Evolutionary conservation across 768 basidiomycete species (phyloP).

Genomic region (Cyathus striatus): DNA sequence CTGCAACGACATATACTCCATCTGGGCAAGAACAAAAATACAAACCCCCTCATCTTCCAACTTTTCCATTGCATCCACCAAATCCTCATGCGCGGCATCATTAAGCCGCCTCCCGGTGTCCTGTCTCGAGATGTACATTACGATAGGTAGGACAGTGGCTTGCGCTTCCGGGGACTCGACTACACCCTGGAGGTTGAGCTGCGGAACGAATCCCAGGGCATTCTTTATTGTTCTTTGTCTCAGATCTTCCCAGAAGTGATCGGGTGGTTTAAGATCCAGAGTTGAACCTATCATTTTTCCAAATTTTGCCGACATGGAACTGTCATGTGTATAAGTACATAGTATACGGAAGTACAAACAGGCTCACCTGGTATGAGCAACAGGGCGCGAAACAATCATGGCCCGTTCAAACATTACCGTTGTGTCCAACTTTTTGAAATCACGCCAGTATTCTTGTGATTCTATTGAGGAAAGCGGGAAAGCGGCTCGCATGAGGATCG

Average conservation of each 20-base stretch:
- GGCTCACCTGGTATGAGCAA: neutral
- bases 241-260: neutral
- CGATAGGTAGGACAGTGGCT: neutral
- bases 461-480: neutral
- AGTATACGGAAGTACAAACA: neutral
- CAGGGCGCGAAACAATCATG: neutral
- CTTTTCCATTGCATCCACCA: constrained; percentile 14
- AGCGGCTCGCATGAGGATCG: neutral
- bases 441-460: neutral
- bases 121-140: constrained; percentile 4
- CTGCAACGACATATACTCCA: constrained; percentile 13
- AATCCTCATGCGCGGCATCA: constrained; percentile 12
- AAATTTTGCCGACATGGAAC: no score
- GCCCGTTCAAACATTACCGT: neutral
- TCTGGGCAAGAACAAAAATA: constrained; percentile 11
- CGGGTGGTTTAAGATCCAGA: neutral
- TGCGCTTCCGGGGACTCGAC: neutral
- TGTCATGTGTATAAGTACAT: neutral
- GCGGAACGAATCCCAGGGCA: neutral
- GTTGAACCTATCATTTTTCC: neutral
- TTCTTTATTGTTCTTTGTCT: neutral
- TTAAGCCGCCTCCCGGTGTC: constrained; percentile 8
- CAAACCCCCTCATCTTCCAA: constrained; percentile 17
- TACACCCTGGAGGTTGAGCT: neutral
- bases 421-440: neutral